A percentile compares a stretch with the other conserved stretches of the same genome.
phyloP scores from a whole-genome alignment of 2,329 filamentous ascomycete genomes.

The Aspergillus persii region DNA sequence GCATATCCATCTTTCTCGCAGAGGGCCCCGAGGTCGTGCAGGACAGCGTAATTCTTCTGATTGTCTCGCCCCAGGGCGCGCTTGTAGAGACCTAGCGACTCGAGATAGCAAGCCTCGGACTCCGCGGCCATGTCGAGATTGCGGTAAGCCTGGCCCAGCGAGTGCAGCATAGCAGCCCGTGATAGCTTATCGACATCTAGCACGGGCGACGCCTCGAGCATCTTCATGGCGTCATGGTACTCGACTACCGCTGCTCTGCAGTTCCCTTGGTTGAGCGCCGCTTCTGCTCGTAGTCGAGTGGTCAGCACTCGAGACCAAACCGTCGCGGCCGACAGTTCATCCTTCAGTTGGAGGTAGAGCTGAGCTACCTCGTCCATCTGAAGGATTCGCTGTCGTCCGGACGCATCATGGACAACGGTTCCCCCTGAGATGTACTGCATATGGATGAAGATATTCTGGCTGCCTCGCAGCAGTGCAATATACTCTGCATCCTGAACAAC shows the following conservation, averaged over 20 bases:
- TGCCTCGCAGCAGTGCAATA: conserved; percentile 13
- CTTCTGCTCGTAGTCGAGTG: conserved; percentile 22
- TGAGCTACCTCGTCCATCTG: conserved; percentile 29
- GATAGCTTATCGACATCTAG: conserved; percentile 25
- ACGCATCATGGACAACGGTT: conserved; percentile 27
- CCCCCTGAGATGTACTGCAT: conserved; percentile 26
- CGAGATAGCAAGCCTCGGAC: conserved; percentile 28
- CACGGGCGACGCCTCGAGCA: conserved; percentile 21
- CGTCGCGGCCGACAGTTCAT: conserved; percentile 21
- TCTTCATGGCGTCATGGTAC: conserved; percentile 24
- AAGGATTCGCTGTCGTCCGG: conserved; percentile 30
- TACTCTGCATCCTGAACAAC: conserved; percentile 19
- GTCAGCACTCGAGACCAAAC: conserved; percentile 20
- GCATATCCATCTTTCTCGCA: conserved; percentile 30
- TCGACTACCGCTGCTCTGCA: conserved; percentile 21
- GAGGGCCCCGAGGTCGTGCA: conserved; percentile 29
- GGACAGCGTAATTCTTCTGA: conserved; percentile 25
- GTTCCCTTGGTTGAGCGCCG: conserved; percentile 22
- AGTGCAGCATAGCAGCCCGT: conserved; percentile 26
- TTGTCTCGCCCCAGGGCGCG: conserved; percentile 28
- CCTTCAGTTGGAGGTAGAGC: conserved; percentile 29
- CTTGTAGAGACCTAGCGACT: conserved; percentile 28
- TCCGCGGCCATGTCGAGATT: conserved; percentile 24
- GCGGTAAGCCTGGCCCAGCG: conserved; percentile 26
- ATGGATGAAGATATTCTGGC: conserved; percentile 25